Evolutionary conservation across 192 early-diverging fungal species (phyloP).

Genomic region (Coemansia sp.): DNA sequence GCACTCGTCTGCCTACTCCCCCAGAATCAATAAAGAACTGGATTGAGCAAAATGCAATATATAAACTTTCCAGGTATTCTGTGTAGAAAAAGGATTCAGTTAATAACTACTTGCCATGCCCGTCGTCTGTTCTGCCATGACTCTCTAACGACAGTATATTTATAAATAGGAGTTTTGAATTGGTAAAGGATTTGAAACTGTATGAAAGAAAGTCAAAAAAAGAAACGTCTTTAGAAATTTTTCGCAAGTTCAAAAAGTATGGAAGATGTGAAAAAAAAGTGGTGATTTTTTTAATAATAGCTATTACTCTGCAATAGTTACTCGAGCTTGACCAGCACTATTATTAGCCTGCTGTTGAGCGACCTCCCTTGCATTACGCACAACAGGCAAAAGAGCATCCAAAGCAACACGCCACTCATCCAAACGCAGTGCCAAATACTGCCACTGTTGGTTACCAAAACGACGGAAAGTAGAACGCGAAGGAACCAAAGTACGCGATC

Average conservation of each 20-base stretch:
- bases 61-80: too few relatives aligned
- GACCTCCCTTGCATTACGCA: slow-evolving; percentile 81
- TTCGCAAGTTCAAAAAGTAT: background rate
- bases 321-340: slow-evolving; percentile 28
- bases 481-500: slow-evolving; percentile 74
- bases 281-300: background rate
- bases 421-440: slow-evolving; percentile 64
- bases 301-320: slow-evolving; percentile 34
- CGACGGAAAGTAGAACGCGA: slow-evolving; percentile 81
- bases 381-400: slow-evolving; percentile 78
- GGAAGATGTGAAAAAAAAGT: background rate
- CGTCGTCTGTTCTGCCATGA: too few relatives aligned
- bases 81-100: too few relatives aligned
- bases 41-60: too few relatives aligned
- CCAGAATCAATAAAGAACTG: too few relatives aligned
- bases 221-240: too few relatives aligned
- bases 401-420: slow-evolving; percentile 79
- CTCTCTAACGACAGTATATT: too few relatives aligned
- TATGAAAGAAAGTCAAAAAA: background rate
- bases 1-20: too few relatives aligned
- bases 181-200: too few relatives aligned
- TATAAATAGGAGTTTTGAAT: too few relatives aligned
- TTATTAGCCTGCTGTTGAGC: slow-evolving; percentile 55
- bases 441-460: slow-evolving; percentile 84
- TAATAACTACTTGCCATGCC: too few relatives aligned